Conservation (phyloP, 495 filamentous ascomycete genomes). For the Podospora bellae-mahoneyi region DNA sequence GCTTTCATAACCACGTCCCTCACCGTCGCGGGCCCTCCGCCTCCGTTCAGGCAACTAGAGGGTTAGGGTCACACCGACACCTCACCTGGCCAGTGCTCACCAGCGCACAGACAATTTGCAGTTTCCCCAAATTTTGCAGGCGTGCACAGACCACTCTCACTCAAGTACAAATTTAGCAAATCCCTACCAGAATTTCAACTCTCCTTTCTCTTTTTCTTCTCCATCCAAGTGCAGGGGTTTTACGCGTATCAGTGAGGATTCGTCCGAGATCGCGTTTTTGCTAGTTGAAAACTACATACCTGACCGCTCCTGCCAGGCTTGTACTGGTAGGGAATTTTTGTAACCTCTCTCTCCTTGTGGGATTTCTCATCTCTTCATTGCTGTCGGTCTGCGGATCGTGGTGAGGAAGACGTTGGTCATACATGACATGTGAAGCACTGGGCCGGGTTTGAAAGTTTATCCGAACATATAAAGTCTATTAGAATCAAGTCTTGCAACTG, state of each 20-base stretch:
- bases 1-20: background rate
- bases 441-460: no score
- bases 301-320: conserved; percentile 43
- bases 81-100: background rate
- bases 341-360: conserved; percentile 27
- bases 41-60: background rate
- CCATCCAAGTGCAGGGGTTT: conserved; percentile 46
- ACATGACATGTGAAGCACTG: no score
- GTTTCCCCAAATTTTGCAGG: conserved; percentile 17
- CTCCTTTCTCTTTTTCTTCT: conserved; percentile 24
- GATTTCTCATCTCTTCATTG: conserved; percentile 28
- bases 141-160: conserved; percentile 25
- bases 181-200: conserved; percentile 12
- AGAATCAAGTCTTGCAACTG: background rate
- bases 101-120: background rate
- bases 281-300: conserved; percentile 56
- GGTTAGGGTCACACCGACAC: conserved; percentile 3
- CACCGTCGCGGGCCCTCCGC: background rate
- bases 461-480: background rate
- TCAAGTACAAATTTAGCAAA: conserved; percentile 15
- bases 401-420: conserved; percentile 23
- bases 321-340: conserved; percentile 36
- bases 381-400: conserved; percentile 27
- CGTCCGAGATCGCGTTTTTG: conserved; percentile 56
- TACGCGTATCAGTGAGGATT: conserved; percentile 54